These are phyloP conservation scores for Mrakia gelida DNA, from an alignment of 768 basidiomycete genomes.

Conservation along the genomic window DNA sequence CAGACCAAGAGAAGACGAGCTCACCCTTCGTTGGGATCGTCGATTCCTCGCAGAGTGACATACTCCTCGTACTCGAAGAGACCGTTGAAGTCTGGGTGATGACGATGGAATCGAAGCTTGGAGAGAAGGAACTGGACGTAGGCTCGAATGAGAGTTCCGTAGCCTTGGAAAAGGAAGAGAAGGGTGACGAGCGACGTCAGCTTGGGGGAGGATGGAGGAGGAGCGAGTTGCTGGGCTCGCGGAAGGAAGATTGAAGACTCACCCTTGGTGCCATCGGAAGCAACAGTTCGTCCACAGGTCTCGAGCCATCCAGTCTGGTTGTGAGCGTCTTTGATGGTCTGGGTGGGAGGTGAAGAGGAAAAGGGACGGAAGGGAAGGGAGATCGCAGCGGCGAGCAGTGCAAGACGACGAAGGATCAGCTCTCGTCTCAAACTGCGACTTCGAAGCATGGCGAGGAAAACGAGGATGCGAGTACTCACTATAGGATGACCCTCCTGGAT, in stretches of 20 bases:
- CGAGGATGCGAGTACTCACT: constrained; percentile 50
- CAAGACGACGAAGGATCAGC: background rate
- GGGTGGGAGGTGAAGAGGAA: background rate
- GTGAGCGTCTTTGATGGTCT: constrained; percentile 96
- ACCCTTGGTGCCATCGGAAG: constrained; percentile 74
- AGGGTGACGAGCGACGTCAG: background rate
- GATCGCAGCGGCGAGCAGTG: constrained; percentile 12
- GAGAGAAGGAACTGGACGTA: constrained; percentile 94
- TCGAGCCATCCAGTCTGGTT: constrained; percentile 97
- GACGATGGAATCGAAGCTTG: constrained; percentile 90
- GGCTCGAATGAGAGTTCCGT: constrained; percentile 84
- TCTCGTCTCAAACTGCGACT: background rate
- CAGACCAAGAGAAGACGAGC: constrained; percentile 39
- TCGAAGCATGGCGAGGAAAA: background rate
- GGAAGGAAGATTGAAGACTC: constrained; percentile 27
- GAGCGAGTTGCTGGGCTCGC: background rate
- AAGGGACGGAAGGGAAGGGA: background rate
- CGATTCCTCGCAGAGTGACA: constrained; percentile 90
- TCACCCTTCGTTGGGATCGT: constrained; percentile 98
- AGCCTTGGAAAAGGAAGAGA: constrained; percentile 54
- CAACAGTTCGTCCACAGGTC: constrained; percentile 87
- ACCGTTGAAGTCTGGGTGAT: constrained; percentile 96
- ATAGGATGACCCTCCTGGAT: constrained; percentile 95
- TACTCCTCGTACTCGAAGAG: constrained; percentile 99
- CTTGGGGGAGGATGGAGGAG: background rate